These are phyloP conservation scores for Ophiostoma piceae DNA, from an alignment of 2,329 filamentous ascomycete species.

Conservation along the genomic window DNA sequence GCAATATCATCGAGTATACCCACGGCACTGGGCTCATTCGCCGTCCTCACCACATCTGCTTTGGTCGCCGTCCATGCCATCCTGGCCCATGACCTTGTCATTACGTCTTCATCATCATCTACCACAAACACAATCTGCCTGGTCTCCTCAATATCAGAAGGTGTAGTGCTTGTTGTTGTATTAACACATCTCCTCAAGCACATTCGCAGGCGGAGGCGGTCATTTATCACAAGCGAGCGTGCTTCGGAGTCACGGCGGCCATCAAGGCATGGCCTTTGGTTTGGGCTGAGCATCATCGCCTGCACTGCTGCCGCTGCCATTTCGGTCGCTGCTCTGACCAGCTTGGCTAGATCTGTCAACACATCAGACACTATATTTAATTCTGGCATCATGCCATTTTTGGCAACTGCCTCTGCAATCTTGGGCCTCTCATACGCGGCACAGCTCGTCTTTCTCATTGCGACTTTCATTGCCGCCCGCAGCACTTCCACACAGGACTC, in stretches of 20 bases:
- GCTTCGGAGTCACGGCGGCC: not conserved
- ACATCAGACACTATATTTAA: conserved; percentile 34
- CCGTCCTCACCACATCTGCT: conserved; percentile 38
- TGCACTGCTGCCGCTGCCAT: conserved; percentile 43
- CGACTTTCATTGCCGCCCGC: conserved; percentile 41
- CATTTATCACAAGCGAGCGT: conserved; percentile 25
- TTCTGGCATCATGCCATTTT: conserved; percentile 34
- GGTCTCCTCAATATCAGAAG: conserved; percentile 38
- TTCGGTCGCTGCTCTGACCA: conserved; percentile 43
- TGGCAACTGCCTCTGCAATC: conserved; percentile 43
- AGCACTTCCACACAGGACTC: conserved; percentile 27
- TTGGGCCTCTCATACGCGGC: conserved; percentile 43
- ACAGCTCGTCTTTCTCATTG: conserved; percentile 47
- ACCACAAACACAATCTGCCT: conserved; percentile 37
- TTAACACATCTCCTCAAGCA: conserved; percentile 34
- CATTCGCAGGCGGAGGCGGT: conserved; percentile 25
- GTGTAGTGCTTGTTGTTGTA: conserved; percentile 36
- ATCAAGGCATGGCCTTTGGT: conserved; percentile 34
- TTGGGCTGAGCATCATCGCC: conserved; percentile 37
- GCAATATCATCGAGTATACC: conserved; percentile 35
- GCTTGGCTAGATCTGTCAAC: conserved; percentile 35
- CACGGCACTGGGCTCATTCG: conserved; percentile 36
- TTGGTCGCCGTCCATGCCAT: conserved; percentile 40
- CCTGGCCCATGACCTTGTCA: conserved; percentile 36
- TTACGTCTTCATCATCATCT: conserved; percentile 30